Conservation (phyloP, 176 grass and related monocot genomes). For the Poa pratensis region DNA sequence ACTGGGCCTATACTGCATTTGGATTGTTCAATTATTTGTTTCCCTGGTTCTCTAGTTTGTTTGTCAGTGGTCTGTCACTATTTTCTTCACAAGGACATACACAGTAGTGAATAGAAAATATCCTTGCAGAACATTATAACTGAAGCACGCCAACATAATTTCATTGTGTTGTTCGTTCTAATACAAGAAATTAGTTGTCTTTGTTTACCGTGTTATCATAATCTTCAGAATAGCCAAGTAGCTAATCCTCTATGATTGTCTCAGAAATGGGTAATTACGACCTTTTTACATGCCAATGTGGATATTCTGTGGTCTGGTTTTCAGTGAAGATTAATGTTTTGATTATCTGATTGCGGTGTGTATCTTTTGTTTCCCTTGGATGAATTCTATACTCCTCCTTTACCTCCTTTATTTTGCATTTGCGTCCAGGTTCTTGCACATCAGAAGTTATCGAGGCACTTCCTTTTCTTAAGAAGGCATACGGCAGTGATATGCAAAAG, state of each 20-base stretch:
- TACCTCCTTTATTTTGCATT: conserved; percentile 30
- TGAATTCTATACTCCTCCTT: neutral
- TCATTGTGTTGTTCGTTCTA: neutral
- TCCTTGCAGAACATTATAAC: neutral
- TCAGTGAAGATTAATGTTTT: conserved; percentile 10
- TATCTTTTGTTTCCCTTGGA: neutral
- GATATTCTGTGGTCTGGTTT: neutral
- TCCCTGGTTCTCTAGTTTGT: neutral
- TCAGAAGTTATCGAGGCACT: conserved; percentile 79
- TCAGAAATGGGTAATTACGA: neutral
- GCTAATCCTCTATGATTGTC: neutral
- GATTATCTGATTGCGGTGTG: neutral
- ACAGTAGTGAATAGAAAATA: neutral
- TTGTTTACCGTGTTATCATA: neutral
- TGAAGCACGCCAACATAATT: neutral
- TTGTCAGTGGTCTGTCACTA: conserved; percentile 2
- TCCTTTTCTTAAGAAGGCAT: conserved; percentile 86
- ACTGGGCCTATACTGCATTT: neutral
- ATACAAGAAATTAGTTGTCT: neutral
- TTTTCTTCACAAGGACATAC: neutral
- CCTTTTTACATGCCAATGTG: neutral
- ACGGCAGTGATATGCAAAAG: conserved; percentile 66
- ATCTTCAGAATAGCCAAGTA: neutral
- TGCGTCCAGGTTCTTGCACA: conserved; percentile 79
- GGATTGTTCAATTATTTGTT: neutral